Evolutionary conservation across 1,284 basidiomycete species (phyloP), one percentile per base, ranked within the genome.

Genomic region (Boletus holoroseus): DNA sequence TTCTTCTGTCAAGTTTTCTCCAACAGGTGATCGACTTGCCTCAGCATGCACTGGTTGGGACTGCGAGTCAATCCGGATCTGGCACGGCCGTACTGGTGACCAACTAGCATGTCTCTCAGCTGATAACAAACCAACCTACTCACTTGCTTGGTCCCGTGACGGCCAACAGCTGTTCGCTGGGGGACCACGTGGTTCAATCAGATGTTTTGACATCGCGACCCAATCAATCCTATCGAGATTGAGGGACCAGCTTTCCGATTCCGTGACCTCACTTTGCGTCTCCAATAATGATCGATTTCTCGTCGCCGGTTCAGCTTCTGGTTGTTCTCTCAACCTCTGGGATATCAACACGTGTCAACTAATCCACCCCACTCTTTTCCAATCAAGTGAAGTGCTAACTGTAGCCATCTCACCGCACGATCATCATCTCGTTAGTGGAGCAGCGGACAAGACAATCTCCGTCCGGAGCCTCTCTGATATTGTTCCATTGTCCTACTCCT

Each of bases 41-140:
- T 30, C 28, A 13, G 28, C n/a, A n/a, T n/a, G n/a, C n/a, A n/a
- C n/a, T n/a, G n/a, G n/a, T n/a, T n/a, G n/a, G n/a, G n/a, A n/a
- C n/a, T n/a, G n/a, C n/a, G n/a, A n/a, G n/a, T n/a, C 28, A 11
- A 12, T 30, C 37, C 47, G 39, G 8, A 36, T 58, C 26, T 58
- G 58, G 58, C 20, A 57, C 20, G 44, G 47, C 24, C 7, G 30
- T 26, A 58, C 51, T 5, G 51, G 58, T 3, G 20, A 40, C 1
- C 43, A 31, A 20, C n/a, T 56, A n/a, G 36, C 18, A 37, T 45
- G 18, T 43, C 26, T 48, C 31, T 26, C 42, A 13, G 6, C 41
- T n/a, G 41, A 40, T 8, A 12, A 15, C 2, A 43, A 24, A 26
- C 52, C 47, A 0, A 50, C 44, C 7, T 38, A 37, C 40, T 55